Percentiles rank a stretch among this genome's conserved stretches.
phyloP scores from a whole-genome alignment of 805 yeast genomes.

The Kodamaea jinghongensis region DNA sequence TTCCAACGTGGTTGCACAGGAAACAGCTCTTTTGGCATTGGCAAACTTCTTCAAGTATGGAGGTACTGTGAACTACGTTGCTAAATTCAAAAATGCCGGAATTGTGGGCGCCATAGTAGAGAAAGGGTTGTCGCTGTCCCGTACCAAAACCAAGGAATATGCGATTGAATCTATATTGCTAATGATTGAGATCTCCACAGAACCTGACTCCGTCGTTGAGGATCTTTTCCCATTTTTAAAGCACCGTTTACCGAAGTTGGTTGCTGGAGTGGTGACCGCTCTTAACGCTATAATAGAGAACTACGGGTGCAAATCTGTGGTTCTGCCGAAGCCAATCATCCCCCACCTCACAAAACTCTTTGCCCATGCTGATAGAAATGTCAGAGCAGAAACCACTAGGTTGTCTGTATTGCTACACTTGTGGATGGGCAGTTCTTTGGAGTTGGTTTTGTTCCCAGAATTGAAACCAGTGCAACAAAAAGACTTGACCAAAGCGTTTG shows the following conservation, averaged over 20 bases:
- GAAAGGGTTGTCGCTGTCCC: slow-evolving; percentile 73
- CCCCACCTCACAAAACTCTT: slow-evolving; percentile 65
- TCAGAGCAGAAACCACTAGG: slow-evolving; percentile 72
- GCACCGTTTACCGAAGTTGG: slow-evolving; percentile 73
- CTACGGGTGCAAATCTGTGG: slow-evolving; percentile 63
- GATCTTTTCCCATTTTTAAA: slow-evolving; percentile 58
- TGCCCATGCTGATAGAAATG: slow-evolving; percentile 82
- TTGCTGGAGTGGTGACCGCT: slow-evolving; percentile 62
- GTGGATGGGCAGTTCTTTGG: slow-evolving; percentile 69
- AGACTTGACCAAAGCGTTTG: slow-evolving; percentile 72
- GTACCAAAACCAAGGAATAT: slow-evolving; percentile 69
- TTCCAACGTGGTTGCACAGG: slow-evolving; percentile 89
- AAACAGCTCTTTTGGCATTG: slow-evolving; percentile 64
- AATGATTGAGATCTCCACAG: slow-evolving; percentile 59
- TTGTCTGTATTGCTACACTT: slow-evolving; percentile 67
- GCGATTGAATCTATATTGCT: slow-evolving; percentile 60
- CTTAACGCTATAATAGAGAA: slow-evolving; percentile 51
- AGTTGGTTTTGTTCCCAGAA: slow-evolving; percentile 57
- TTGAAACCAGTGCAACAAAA: slow-evolving; percentile 91
- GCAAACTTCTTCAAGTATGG: slow-evolving; percentile 55
- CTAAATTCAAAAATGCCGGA: slow-evolving; percentile 38
- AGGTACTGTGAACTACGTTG: slow-evolving; percentile 40
- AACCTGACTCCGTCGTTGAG: slow-evolving; percentile 65
- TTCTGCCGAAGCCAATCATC: slow-evolving; percentile 53
- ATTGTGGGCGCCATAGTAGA: slow-evolving; percentile 62